Base-by-base conservation (phyloP, 441 rosid genomes). In the Aleurites moluccanus region DNA sequence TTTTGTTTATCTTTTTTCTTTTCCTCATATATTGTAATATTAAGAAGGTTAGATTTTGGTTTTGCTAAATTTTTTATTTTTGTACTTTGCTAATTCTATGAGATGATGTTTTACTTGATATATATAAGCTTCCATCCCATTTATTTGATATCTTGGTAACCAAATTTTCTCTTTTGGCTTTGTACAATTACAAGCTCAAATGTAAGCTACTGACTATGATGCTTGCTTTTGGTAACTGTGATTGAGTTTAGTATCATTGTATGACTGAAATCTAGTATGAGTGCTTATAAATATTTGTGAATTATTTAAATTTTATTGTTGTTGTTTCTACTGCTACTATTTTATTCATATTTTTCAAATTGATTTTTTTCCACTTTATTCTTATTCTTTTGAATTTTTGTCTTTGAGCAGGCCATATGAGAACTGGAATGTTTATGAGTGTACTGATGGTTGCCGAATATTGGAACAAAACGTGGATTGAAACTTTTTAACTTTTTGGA, bases 41-140 rank as follows among this genome's bases (percentile, higher is more conserved):
- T 10, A 2, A 14, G 13, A 44, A 20, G 4, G 10, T 56, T 75
- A 0, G 5, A 0, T n/a, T 6, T 30, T 28, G 27, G 66, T 45
- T 4, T 45, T 45, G 10, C 53, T 3, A 40, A 1, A n/a, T n/a
- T 49, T n/a, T 38, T 42, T 64, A 63, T 25, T n/a, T n/a, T n/a
- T n/a, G n/a, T n/a, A n/a, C n/a, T n/a, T n/a, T n/a, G n/a, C n/a
- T n/a, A n/a, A n/a, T 79, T 75, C 60, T 80, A 86, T 92, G 86
- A 49, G 89, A 84, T n/a, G 83, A 86, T 75, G 67, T 86, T 33
- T 35, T 76, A 44, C 81, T 83, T 2, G 83, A 80, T 56, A 47
- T 91, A n/a, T 89, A 82, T 77, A 90, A 89, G 79, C 86, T 94
- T 75, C 97, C 97, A 6, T 65, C 88, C 4, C 85, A 91, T 65